Conservation (phyloP, 2,329 filamentous ascomycete species). For the Diaporthe citri region DNA sequence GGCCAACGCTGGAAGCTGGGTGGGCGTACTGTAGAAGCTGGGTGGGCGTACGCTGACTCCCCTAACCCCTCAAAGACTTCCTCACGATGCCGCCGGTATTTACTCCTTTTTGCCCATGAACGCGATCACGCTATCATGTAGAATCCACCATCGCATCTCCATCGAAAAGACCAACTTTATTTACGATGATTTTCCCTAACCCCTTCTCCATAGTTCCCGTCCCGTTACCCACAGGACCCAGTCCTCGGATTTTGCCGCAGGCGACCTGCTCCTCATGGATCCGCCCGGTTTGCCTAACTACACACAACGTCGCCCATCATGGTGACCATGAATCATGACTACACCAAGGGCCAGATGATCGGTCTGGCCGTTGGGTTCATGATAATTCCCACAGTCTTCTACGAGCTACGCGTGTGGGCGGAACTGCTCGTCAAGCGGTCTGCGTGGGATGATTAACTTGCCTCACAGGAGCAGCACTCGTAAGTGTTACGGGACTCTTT, state of each 20-base stretch:
- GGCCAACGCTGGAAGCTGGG: no score
- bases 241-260: conserved; percentile 12
- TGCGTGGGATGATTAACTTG: conserved; percentile 18
- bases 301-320: conserved; percentile 5
- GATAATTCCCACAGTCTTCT: conserved; percentile 6
- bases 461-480: conserved; percentile 11
- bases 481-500: neutral
- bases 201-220: neutral
- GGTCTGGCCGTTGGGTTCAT: conserved; percentile 15
- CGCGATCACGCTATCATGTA: neutral
- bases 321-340: conserved; percentile 18
- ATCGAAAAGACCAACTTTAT: neutral
- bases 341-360: conserved; percentile 25
- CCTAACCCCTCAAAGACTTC: neutral
- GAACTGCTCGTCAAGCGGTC: conserved; percentile 3
- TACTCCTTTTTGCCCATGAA: conserved; percentile 17
- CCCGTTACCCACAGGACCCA: neutral
- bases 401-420: conserved; percentile 2
- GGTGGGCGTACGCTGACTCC: no score
- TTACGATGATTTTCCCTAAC: neutral
- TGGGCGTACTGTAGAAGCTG: no score
- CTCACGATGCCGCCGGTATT: neutral
- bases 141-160: conserved; percentile 11
- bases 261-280: neutral
- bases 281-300: neutral